Conservation (phyloP, 768 basidiomycete species). For the Trametes cubensis region DNA sequence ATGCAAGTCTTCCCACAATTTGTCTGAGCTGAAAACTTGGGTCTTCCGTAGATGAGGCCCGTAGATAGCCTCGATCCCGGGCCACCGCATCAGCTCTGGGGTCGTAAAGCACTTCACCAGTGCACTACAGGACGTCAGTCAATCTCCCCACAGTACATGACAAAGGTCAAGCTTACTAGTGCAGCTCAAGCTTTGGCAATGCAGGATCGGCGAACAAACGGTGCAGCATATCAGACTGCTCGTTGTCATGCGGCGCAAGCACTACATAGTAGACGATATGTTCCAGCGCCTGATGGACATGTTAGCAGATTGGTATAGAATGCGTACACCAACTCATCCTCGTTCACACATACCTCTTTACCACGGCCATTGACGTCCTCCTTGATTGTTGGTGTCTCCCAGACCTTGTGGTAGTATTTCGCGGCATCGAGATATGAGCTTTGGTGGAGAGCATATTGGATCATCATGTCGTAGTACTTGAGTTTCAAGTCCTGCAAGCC, state of each 20-base stretch:
- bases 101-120: slow-evolving; percentile 94
- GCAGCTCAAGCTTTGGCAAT: slow-evolving; percentile 77
- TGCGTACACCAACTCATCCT: not conserved
- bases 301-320: not conserved
- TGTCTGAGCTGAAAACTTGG: slow-evolving; percentile 74
- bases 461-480: slow-evolving; percentile 96
- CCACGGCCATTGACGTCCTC: slow-evolving; percentile 74
- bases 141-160: not conserved
- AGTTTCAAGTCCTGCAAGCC: slow-evolving; percentile 83
- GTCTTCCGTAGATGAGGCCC: slow-evolving; percentile 82
- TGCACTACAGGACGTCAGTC: slow-evolving; percentile 56
- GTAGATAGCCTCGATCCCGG: slow-evolving; percentile 86
- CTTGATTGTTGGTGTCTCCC: slow-evolving; percentile 95
- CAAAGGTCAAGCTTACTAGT: slow-evolving; percentile 59
- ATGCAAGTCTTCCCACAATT: slow-evolving; percentile 94
- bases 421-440: slow-evolving; percentile 90
- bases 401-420: slow-evolving; percentile 94
- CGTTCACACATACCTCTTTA: slow-evolving; percentile 52
- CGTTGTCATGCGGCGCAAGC: slow-evolving; percentile 92
- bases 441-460: slow-evolving; percentile 86
- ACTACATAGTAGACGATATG: slow-evolving; percentile 95
- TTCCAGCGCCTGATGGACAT: slow-evolving; percentile 71
- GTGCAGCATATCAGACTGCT: slow-evolving; percentile 96
- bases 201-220: slow-evolving; percentile 81
- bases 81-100: slow-evolving; percentile 95